Percentiles rank a stretch among this genome's conserved stretches.
Evolutionary conservation across 106 monocot genomes (phyloP).

Genomic region (Ottelia alismoides): DNA sequence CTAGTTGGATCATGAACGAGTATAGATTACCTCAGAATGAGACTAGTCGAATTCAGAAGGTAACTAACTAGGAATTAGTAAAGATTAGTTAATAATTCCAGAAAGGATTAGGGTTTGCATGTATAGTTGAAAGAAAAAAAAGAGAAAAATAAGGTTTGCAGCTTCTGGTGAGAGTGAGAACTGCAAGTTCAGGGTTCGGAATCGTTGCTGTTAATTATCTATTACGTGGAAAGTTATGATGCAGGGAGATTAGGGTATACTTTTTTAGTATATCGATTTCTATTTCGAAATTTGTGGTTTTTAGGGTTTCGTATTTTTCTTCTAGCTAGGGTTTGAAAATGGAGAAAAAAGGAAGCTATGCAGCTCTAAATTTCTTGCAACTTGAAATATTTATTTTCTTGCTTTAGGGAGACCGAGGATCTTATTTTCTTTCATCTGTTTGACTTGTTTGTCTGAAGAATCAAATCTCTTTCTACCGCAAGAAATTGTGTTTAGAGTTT

Average conservation of each 20-base stretch:
- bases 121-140: neutral
- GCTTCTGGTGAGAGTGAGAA: neutral
- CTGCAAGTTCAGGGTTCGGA: neutral
- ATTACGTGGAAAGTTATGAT: neutral
- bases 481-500: neutral
- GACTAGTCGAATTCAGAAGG: conserved; percentile 11
- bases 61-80: neutral
- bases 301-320: neutral
- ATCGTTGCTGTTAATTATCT: neutral
- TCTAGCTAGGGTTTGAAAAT: neutral
- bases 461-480: neutral
- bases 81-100: neutral
- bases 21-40: conserved; percentile 17
- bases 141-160: neutral
- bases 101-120: neutral
- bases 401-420: too few species aligned
- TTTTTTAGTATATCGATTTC: neutral
- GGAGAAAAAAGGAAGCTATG: neutral
- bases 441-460: too few species aligned
- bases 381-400: neutral
- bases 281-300: neutral
- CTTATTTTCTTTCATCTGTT: too few species aligned
- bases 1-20: conserved; percentile 30
- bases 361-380: neutral
- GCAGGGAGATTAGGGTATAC: neutral